These are phyloP conservation scores for Crepidotus variabilis DNA, from an alignment of 768 basidiomycete genomes.

Conservation along the genomic window DNA sequence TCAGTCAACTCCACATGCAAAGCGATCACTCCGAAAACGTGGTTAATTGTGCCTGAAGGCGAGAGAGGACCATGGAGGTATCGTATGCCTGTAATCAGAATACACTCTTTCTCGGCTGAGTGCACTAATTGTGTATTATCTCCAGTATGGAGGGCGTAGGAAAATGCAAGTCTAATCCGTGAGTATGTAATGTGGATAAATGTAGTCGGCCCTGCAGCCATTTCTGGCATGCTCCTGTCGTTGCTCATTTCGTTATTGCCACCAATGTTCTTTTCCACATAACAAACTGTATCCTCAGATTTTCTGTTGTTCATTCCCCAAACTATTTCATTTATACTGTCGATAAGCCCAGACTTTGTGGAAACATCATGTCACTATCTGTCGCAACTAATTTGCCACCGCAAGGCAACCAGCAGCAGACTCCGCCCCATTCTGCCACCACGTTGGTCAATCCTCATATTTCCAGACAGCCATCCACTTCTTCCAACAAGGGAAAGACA, in stretches of 20 bases:
- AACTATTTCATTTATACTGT: background rate
- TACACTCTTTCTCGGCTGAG: no score
- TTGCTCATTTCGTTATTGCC: background rate
- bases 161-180: no score
- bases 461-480: conserved; percentile 17
- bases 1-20: no score
- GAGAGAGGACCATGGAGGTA: conserved; percentile 39
- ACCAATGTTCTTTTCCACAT: conserved; percentile 1
- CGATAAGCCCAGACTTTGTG: conserved; percentile 2
- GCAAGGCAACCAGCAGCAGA: conserved; percentile 15
- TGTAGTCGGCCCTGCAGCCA: conserved; percentile 4
- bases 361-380: conserved; percentile 17
- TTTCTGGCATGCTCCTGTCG: conserved; percentile 5
- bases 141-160: no score
- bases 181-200: background rate
- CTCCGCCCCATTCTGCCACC: conserved; percentile 13
- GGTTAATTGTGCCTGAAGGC: no score
- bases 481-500: conserved; percentile 17
- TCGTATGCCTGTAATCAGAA: conserved; percentile 30
- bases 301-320: conserved; percentile 2
- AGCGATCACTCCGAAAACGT: no score
- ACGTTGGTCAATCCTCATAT: conserved; percentile 8
- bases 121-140: no score
- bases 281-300: background rate
- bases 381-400: conserved; percentile 16